Conservation (phyloP, 768 basidiomycete species). For the Mycena belliarum region DNA sequence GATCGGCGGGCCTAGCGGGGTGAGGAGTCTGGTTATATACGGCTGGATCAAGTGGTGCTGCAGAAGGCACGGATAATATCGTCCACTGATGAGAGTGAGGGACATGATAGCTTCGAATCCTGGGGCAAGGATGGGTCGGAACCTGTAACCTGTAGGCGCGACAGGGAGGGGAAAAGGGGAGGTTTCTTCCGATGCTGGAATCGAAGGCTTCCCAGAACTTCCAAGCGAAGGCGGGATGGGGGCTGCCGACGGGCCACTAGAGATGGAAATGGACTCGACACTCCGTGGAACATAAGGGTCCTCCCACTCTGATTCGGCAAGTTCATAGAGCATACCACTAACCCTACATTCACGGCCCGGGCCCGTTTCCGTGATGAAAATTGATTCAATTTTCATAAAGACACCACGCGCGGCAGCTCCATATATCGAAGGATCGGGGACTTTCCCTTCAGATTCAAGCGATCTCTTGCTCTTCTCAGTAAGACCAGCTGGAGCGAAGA, state of each 20-base stretch:
- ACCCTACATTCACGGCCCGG: slow-evolving; percentile 61
- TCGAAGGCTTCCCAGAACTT: neutral
- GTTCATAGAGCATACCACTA: slow-evolving; percentile 76
- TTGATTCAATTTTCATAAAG: slow-evolving; percentile 68
- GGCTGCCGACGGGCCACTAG: neutral
- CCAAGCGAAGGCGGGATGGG: slow-evolving; percentile 2
- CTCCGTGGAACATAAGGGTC: slow-evolving; percentile 30
- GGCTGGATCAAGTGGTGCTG: slow-evolving; percentile 59
- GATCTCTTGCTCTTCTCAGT: slow-evolving; percentile 36
- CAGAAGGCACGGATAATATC: slow-evolving; percentile 78
- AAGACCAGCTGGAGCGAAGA: slow-evolving; percentile 64
- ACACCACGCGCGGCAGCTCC: slow-evolving; percentile 65
- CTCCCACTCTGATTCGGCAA: slow-evolving; percentile 76
- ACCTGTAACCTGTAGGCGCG: slow-evolving; percentile 68
- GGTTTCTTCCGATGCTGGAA: neutral
- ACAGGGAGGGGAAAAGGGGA: slow-evolving; percentile 50
- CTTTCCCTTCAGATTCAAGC: slow-evolving; percentile 16
- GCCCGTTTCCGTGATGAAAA: slow-evolving; percentile 59
- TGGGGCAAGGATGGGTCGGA: slow-evolving; percentile 63
- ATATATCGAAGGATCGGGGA: slow-evolving; percentile 35
- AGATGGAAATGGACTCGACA: neutral
- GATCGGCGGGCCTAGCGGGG: slow-evolving; percentile 38
- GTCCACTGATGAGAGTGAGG: slow-evolving; percentile 69
- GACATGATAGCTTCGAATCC: slow-evolving; percentile 69
- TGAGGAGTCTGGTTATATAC: slow-evolving; percentile 38